Evolutionary conservation across 495 filamentous ascomycete species (phyloP).

Genomic region (Recurvomyces mirabilis): DNA sequence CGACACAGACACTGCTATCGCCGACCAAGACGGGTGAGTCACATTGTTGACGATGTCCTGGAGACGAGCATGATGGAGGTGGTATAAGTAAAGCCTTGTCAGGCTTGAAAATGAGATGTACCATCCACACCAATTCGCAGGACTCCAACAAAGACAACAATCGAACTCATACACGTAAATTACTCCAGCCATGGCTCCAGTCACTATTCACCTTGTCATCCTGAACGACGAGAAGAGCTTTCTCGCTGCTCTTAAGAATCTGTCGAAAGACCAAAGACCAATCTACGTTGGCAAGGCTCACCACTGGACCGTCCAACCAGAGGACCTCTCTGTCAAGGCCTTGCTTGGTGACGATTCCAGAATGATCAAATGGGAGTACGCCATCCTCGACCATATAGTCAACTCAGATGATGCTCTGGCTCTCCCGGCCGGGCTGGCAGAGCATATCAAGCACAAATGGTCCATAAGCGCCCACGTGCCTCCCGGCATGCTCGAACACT

Average conservation of each 20-base stretch:
- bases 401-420: neutral
- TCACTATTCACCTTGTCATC: constrained; percentile 6
- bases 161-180: too few relatives aligned
- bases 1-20: too few relatives aligned
- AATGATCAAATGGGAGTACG: constrained; percentile 4
- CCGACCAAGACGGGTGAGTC: too few relatives aligned
- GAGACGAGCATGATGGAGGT: too few relatives aligned
- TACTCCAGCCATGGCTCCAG: constrained; percentile 7
- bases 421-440: neutral
- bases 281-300: constrained; percentile 5
- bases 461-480: constrained; percentile 9
- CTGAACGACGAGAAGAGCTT: neutral
- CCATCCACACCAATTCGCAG: too few relatives aligned
- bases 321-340: neutral
- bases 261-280: neutral
- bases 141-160: too few relatives aligned
- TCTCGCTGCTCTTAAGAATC: neutral
- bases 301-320: constrained; percentile 9
- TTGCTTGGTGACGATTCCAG: neutral
- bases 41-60: too few relatives aligned
- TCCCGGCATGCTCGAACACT: neutral
- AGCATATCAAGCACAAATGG: constrained; percentile 1
- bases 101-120: too few relatives aligned
- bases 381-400: neutral
- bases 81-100: too few relatives aligned